phyloP scores from a whole-genome alignment of 306 rosid genomes.

The Trifolium repens region DNA sequence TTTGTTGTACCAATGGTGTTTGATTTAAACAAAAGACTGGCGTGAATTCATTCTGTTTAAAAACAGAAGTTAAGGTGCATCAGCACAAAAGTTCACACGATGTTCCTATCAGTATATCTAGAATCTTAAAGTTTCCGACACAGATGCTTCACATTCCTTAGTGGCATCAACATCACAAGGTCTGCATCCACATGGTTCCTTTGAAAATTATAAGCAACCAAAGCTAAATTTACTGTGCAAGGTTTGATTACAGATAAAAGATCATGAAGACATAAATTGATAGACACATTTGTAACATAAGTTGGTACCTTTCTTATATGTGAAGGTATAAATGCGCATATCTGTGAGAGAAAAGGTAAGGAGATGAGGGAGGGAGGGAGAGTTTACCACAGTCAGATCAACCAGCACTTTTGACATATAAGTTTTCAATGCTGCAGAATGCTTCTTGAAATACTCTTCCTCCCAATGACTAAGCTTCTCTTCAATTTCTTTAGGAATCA shows the following conservation, averaged over 20 bases:
- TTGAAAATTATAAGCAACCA: not conserved
- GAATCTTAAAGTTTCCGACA: not conserved
- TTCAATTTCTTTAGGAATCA: constrained; percentile 74
- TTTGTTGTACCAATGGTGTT: too few species aligned
- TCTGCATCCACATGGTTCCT: constrained; percentile 14
- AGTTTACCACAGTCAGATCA: constrained; percentile 85
- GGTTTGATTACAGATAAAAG: constrained; percentile 7
- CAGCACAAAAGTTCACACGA: constrained; percentile 18
- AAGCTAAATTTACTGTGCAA: constrained; percentile 4
- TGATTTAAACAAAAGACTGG: too few species aligned
- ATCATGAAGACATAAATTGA: constrained; percentile 17
- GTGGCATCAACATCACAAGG: constrained; percentile 27
- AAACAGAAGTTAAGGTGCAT: constrained; percentile 4
- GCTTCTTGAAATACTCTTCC: constrained; percentile 77
- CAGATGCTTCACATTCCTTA: constrained; percentile 21
- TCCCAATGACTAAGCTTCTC: constrained; percentile 76
- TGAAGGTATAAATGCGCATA: not conserved
- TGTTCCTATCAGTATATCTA: constrained; percentile 9
- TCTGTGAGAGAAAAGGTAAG: not conserved
- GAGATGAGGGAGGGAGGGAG: not conserved
- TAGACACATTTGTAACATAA: constrained; percentile 4
- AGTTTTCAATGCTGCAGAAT: constrained; percentile 64
- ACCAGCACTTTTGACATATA: constrained; percentile 68
- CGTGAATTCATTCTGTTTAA: constrained; percentile 14
- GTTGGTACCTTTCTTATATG: not conserved